Evolutionary conservation across 2,329 filamentous ascomycete genomes (phyloP), one percentile per base, ranked within the genome.

Genomic region (Aspergillus fumigatus): DNA sequence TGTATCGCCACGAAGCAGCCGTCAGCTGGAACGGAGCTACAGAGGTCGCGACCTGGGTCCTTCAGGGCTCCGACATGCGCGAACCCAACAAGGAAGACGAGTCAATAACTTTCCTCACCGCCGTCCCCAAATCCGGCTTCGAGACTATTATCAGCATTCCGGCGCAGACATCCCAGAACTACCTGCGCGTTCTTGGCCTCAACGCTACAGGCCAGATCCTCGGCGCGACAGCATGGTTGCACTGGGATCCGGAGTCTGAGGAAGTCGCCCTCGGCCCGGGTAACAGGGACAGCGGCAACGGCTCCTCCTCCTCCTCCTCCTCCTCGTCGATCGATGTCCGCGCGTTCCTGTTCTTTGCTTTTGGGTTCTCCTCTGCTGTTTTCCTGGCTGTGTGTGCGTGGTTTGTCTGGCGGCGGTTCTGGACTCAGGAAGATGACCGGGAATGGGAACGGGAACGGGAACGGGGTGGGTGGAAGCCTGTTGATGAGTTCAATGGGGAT

Each of bases 11-110:
- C 23, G 52, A 62, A 11, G 65, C 61, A 4, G 57, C 62, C 29
- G 69, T 69, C 4, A 72, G 68, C 51, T 74, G 72, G 72, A 73
- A 73, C 51, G 72, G 72, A 7, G 72, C 72, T 4, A 74, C 72
- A 1, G 71, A 73, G 48, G 70, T 74, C 27, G 56, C 50, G 1
- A 63, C 57, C 2, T 74, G 70, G 69, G 61, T 66, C 3, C 54
- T 71, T 4, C 55, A 71, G 25, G 67, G 67, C 10, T 43, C 52
- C 11, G 11, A 59, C 17, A 32, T 25, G 19, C 9, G 29, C 6
- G 25, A 7, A 19, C 8, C 17, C 14, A n/a, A 59, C 14, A 21
- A 27, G 7, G 19, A 54, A 2, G 21, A 50, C 3, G 50, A 61
- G 2, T 54, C 56, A 1, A 66, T 65, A 10, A 52, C 50, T 5